Evolutionary conservation across 2,329 filamentous ascomycete species (phyloP).

Genomic region (Hypomyces rosellus): DNA sequence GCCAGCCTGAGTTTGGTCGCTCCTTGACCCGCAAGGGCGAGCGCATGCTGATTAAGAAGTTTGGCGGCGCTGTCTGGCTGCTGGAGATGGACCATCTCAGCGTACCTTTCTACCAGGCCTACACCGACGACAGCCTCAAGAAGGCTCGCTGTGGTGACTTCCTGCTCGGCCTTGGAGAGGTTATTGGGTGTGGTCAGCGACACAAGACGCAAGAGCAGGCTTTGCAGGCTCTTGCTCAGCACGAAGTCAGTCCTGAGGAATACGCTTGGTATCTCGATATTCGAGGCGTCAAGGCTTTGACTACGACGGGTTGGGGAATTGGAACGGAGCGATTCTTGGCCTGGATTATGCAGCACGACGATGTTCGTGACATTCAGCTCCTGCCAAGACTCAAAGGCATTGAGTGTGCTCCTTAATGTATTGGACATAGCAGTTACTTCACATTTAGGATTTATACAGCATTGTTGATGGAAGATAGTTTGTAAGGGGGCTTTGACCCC

Average conservation of each 20-base stretch:
- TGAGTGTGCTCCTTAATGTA: background rate
- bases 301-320: background rate
- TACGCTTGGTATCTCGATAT: background rate
- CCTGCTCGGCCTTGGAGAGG: background rate
- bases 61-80: slow-evolving; percentile 2
- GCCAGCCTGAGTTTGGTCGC: background rate
- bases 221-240: background rate
- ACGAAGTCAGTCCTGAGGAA: background rate
- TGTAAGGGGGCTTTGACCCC: too few species aligned
- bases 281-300: background rate
- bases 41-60: background rate
- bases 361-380: background rate
- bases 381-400: background rate
- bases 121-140: background rate
- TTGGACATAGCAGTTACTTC: too few species aligned
- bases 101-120: slow-evolving; percentile 1
- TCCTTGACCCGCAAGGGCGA: slow-evolving; percentile 3
- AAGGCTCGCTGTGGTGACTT: slow-evolving; percentile 1
- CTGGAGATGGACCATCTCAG: slow-evolving; percentile 6
- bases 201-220: background rate
- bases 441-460: too few species aligned
- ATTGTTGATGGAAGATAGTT: too few species aligned
- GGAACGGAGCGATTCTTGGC: background rate
- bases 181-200: background rate
- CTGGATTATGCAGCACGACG: background rate